phyloP scores from a whole-genome alignment of 1,284 basidiomycete species.

The Vanrija sp. region DNA sequence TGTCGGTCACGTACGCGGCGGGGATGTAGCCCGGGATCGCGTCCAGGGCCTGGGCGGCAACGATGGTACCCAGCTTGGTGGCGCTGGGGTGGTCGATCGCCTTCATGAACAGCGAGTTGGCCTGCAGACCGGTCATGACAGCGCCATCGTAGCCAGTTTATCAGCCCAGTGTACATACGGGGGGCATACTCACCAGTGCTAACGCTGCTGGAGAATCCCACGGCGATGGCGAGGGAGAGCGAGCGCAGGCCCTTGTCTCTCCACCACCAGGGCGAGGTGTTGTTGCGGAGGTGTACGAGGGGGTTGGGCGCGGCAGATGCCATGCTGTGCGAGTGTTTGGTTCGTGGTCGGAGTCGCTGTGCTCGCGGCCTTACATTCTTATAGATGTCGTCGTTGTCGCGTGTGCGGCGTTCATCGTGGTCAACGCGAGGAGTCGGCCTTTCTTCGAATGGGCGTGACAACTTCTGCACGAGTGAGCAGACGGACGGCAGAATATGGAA shows the following conservation, averaged over 20 bases:
- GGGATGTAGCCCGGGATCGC: conserved; percentile 1
- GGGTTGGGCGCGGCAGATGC: not conserved
- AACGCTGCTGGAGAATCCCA: conserved; percentile 9
- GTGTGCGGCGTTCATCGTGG: too few relatives aligned
- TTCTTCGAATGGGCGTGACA: too few relatives aligned
- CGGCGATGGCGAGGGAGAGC: conserved; percentile 4
- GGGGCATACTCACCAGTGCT: conserved; percentile 3
- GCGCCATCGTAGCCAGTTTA: conserved; percentile 14
- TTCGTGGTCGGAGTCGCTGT: not conserved
- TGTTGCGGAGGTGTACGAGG: conserved; percentile 8
- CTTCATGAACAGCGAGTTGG: conserved; percentile 2
- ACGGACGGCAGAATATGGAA: too few relatives aligned
- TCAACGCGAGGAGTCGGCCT: too few relatives aligned
- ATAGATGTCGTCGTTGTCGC: too few relatives aligned
- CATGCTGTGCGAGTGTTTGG: not conserved
- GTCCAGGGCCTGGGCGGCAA: conserved; percentile 9
- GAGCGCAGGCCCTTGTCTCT: conserved; percentile 13
- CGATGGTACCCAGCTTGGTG: conserved; percentile 11
- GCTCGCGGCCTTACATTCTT: too few relatives aligned
- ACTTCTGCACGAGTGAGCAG: too few relatives aligned
- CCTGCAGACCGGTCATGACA: conserved; percentile 12
- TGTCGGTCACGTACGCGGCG: conserved; percentile 9
- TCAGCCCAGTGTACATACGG: too few relatives aligned
- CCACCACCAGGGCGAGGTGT: conserved; percentile 15
- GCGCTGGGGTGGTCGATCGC: conserved; percentile 9